phyloP scores from a whole-genome alignment of 1,284 basidiomycete genomes.

The Calocybe gambosa region DNA sequence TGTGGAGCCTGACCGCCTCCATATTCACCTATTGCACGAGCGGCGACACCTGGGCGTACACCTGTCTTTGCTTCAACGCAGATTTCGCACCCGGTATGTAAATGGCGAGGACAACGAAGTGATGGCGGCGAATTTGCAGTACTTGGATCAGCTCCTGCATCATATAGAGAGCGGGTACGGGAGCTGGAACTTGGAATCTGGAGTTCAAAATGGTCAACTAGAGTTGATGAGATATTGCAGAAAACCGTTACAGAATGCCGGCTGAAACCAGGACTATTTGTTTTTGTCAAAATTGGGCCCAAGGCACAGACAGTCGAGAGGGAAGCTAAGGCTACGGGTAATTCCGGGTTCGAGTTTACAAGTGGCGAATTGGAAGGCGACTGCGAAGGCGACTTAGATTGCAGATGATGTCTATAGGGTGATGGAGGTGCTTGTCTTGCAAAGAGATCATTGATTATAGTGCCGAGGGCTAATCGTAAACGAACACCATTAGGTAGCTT shows the following conservation, averaged over 20 bases:
- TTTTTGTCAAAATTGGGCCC: slow-evolving; percentile 2
- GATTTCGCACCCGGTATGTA: slow-evolving; percentile 66
- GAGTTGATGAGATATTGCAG: not conserved
- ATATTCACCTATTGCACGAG: slow-evolving; percentile 12
- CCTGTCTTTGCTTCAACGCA: slow-evolving; percentile 54
- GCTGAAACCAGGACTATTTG: slow-evolving; percentile 6
- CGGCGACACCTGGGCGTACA: slow-evolving; percentile 19
- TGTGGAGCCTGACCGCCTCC: slow-evolving; percentile 13
- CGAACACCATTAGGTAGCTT: slow-evolving; percentile 75
- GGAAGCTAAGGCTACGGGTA: slow-evolving; percentile 18
- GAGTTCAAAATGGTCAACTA: slow-evolving; percentile 4
- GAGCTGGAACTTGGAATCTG: slow-evolving; percentile 25
- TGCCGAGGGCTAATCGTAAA: slow-evolving; percentile 61
- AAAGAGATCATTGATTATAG: slow-evolving; percentile 74
- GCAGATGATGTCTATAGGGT: slow-evolving; percentile 40
- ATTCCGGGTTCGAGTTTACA: slow-evolving; percentile 8
- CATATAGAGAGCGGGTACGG: slow-evolving; percentile 48
- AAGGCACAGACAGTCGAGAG: slow-evolving; percentile 15
- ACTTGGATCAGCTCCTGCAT: slow-evolving; percentile 53
- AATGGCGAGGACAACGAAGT: slow-evolving; percentile 64
- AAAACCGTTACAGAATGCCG: slow-evolving; percentile 14
- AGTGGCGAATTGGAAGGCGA: slow-evolving; percentile 18
- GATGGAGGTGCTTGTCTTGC: slow-evolving; percentile 58
- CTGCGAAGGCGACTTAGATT: slow-evolving; percentile 21
- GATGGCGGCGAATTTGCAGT: slow-evolving; percentile 58